Percentiles rank a stretch among this genome's conserved stretches.
These are phyloP conservation scores for Dentipellis sp. DNA, from an alignment of 768 basidiomycete species.

Conservation along the genomic window DNA sequence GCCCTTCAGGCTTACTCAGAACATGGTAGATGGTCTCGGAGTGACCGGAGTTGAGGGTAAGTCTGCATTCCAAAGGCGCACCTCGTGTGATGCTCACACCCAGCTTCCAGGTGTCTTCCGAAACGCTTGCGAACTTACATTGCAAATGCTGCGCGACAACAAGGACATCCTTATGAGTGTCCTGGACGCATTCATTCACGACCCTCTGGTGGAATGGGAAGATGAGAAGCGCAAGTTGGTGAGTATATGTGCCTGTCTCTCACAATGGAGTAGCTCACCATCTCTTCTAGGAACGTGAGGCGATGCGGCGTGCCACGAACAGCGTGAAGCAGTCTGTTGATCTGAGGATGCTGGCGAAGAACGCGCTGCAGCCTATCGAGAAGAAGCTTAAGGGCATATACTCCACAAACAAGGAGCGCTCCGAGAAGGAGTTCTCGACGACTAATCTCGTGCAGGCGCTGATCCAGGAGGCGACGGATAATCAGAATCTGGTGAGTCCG, in stretches of 20 bases:
- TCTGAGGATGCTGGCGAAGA: conserved; percentile 58
- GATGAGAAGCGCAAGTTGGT: conserved; percentile 67
- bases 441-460: conserved; percentile 86
- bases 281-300: conserved; percentile 13
- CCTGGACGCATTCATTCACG: conserved; percentile 93
- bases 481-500: conserved; percentile 52
- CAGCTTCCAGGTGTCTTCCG: conserved; percentile 69
- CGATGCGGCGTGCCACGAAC: conserved; percentile 1
- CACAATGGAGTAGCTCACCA: background rate
- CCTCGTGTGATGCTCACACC: background rate
- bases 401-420: conserved; percentile 25
- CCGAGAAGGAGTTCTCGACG: conserved; percentile 48
- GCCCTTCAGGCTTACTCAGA: conserved; percentile 91
- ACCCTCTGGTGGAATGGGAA: conserved; percentile 95
- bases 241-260: background rate
- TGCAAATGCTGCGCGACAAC: conserved; percentile 82
- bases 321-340: conserved; percentile 27
- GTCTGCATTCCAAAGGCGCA: background rate
- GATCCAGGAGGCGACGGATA: conserved; percentile 81
- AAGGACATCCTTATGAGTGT: conserved; percentile 92
- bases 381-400: conserved; percentile 75
- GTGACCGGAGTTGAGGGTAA: conserved; percentile 87
- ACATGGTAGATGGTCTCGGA: conserved; percentile 86
- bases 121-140: conserved; percentile 82
- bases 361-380: conserved; percentile 72